These are phyloP conservation scores for Calonectria leucothoes DNA, from an alignment of 2,329 filamentous ascomycete genomes.

Conservation along the genomic window DNA sequence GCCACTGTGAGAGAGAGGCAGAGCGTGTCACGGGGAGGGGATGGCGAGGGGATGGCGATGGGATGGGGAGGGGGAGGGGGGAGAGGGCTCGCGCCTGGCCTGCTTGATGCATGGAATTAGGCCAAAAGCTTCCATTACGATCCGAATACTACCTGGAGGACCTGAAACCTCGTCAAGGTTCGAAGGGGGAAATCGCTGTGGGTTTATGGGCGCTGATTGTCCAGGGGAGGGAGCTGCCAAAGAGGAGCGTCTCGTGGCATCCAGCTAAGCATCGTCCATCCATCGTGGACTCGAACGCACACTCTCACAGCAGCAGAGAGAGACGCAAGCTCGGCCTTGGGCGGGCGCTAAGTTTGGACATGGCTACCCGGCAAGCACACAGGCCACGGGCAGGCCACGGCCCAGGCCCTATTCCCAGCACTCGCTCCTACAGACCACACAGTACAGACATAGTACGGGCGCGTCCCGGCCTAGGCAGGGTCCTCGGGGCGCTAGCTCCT, in stretches of 20 bases:
- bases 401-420: too few relatives aligned
- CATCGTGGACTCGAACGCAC: too few relatives aligned
- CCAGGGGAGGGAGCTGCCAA: neutral
- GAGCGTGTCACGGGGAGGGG: too few relatives aligned
- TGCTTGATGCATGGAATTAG: neutral
- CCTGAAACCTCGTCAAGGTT: conserved; percentile 5
- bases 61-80: too few relatives aligned
- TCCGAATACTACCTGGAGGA: neutral
- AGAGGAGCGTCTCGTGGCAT: neutral
- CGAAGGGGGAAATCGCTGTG: neutral
- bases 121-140: conserved; percentile 4
- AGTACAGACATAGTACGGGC: too few relatives aligned
- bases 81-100: neutral
- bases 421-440: too few relatives aligned
- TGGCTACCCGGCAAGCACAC: neutral
- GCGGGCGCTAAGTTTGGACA: neutral
- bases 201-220: neutral
- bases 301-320: neutral
- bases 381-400: neutral
- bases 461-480: neutral
- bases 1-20: neutral
- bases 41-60: too few relatives aligned
- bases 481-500: neutral
- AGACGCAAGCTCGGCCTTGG: neutral
- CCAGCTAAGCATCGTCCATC: too few relatives aligned